Evolutionary conservation across 129 eudicot genomes (phyloP), one percentile per base, ranked within the genome.

Genomic region (Gnaphalium uliginosum): DNA sequence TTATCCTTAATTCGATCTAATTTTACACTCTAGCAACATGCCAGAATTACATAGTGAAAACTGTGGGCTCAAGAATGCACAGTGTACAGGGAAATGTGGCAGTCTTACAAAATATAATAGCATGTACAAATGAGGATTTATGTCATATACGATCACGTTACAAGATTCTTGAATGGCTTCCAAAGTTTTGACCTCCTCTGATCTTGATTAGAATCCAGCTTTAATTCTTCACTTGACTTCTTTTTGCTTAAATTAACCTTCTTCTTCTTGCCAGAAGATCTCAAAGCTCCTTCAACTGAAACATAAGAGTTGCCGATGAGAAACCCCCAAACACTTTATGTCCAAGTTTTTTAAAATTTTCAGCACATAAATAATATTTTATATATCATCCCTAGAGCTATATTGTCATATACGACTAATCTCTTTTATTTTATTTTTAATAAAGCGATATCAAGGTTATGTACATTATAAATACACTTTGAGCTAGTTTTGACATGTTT

Each of bases 261-360:
- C 77, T 81, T 92, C 72, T 75, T 85, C 87, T 85, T 93, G 78
- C 86, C 89, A 6, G 87, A 82, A 77, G 96, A 86, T 79, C 91
- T 87, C 83, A 93, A 66, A 75, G 86, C 67, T 76, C 96, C 98
- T 83, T 93, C 95, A 68, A 88, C 98, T 93, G 80, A 54, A 32
- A 29, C 21, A 58, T 64, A 58, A 27, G 58, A 69, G 21, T 26
- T n/a, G 30, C 41, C 8, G n/a, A n/a, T 39, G 14, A 51, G 37
- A 75, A 58, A 14, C 5, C 48, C 14, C 48, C 18, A 46, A 43
- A 46, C 53, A 11, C 18, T 13, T 46, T 2, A 2, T 11, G 48
- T 41, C 48, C 48, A 41, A 35, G 39, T 35, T 10, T 11, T 41
- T 41, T 1, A 41, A 11, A 0, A 10, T 9, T 32, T n/a, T 3